Conservation (phyloP, 179 eudicot species). For the Silene noctiflora region DNA sequence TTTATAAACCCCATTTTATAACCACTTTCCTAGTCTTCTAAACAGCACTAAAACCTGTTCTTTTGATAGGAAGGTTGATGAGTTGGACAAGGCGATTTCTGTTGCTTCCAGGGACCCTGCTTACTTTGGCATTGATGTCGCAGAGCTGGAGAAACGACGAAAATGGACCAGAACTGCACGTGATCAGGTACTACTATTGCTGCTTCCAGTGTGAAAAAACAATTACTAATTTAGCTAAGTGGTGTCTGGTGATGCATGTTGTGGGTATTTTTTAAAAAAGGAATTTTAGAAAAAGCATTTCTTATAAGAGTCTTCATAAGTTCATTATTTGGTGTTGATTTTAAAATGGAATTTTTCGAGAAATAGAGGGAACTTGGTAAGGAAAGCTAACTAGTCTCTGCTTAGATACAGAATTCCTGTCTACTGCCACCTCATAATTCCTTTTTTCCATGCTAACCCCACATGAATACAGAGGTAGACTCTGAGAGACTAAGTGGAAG, state of each 20-base stretch:
- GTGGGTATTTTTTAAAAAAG: not conserved
- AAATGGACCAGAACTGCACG: conserved; percentile 83
- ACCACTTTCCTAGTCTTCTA: not conserved
- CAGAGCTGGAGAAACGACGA: conserved; percentile 67
- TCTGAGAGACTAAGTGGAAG: not conserved
- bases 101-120: conserved; percentile 73
- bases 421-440: not conserved
- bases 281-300: not conserved
- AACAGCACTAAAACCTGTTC: conserved; percentile 36
- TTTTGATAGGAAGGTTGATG: conserved; percentile 88
- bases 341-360: not conserved
- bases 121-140: conserved; percentile 55
- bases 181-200: conserved; percentile 50
- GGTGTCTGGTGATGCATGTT: not conserved
- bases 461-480: not conserved
- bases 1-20: not conserved
- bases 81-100: conserved; percentile 70
- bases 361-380: not conserved
- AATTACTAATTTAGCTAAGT: not conserved
- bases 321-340: not conserved
- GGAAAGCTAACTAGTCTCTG: not conserved
- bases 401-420: not conserved
- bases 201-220: not conserved
- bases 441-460: not conserved
- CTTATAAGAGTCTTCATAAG: not conserved